Evolutionary conservation across 2,329 filamentous ascomycete genomes (phyloP).

Genomic region (Botrytis tulipae): DNA sequence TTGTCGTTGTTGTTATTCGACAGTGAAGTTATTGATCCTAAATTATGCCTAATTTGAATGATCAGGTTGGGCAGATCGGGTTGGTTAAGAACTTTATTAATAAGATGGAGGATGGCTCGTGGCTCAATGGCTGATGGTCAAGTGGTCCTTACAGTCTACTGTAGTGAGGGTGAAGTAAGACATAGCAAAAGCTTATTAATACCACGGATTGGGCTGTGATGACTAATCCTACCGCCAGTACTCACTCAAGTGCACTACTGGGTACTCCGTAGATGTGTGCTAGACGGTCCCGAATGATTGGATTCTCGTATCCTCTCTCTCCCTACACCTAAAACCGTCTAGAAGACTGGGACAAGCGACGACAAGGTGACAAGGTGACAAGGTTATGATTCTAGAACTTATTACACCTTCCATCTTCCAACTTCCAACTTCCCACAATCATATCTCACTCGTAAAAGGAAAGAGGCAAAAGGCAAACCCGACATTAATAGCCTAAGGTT

Average conservation of each 20-base stretch:
- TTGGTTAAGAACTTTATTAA: too few relatives aligned
- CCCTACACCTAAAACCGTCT: not conserved
- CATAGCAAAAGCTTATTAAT: not conserved
- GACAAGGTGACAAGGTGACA: not conserved
- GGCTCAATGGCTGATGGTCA: too few relatives aligned
- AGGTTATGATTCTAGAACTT: constrained; percentile 5
- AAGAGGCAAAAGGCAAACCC: not conserved
- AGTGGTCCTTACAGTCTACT: not conserved
- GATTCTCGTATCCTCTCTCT: not conserved
- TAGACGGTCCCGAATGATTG: not conserved
- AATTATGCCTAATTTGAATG: not conserved
- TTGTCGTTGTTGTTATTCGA: not conserved
- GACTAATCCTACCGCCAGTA: not conserved
- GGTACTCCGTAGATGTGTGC: not conserved
- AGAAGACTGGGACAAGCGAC: not conserved
- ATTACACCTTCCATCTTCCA: not conserved
- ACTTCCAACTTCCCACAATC: not conserved
- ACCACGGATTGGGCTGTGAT: not conserved
- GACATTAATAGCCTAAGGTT: not conserved
- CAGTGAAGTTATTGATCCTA: not conserved
- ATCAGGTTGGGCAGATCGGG: not conserved
- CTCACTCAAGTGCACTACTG: not conserved
- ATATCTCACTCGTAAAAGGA: too few relatives aligned
- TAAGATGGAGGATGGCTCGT: too few relatives aligned
- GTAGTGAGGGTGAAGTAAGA: not conserved